Base-by-base conservation (phyloP, 805 yeast genomes). In the Schwanniomyces polymorphus region DNA sequence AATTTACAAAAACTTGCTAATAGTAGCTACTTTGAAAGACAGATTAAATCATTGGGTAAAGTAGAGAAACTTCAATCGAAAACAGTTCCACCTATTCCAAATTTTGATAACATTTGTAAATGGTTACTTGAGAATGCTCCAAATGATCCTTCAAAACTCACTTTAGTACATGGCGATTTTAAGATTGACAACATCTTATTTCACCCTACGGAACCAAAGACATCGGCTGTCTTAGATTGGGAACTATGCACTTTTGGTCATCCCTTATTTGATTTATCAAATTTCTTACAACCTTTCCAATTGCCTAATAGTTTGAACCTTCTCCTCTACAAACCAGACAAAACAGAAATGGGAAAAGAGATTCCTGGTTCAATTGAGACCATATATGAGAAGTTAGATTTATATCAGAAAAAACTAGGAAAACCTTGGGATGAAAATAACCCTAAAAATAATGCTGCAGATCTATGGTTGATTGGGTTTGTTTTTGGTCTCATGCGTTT, bases 221-320 rank as follows among this genome's bases (percentile, higher is more conserved):
- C 82, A 2, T 63, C 76, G 42, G 85, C 86, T 0, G 78, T 82
- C 2, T 65, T 82, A 37, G 87, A 82, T 57, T 82, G 88, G 88
- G 88, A 82, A 57, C 63, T 82, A 34, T 80, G 85, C 51, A 82
- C 87, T 0, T 67, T 79, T 47, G 88, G 88, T 0, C 85, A 82
- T 53, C 88, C 88, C 0, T 59, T 82, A 39, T 82, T 84, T 49
- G 88, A 82, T 54, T 63, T 82, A 27, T 79, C 85, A 14, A 82
- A 82, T 56, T 67, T 81, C 26, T 63, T 82, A 23, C 84, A 79
- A 56, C 82, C 85, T 10, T 81, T 74, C 56, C 71, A 67, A 38
- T 56, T 79, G 47, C 78, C 85, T 0, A 54, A 59, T 7, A 42
- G 58, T 29, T 52, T 77, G 46, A 76, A 76, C 52, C 42, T 47